These are phyloP conservation scores for Rhizoclosmatium sp. DNA, from an alignment of 192 early-diverging fungal species.

Conservation along the genomic window DNA sequence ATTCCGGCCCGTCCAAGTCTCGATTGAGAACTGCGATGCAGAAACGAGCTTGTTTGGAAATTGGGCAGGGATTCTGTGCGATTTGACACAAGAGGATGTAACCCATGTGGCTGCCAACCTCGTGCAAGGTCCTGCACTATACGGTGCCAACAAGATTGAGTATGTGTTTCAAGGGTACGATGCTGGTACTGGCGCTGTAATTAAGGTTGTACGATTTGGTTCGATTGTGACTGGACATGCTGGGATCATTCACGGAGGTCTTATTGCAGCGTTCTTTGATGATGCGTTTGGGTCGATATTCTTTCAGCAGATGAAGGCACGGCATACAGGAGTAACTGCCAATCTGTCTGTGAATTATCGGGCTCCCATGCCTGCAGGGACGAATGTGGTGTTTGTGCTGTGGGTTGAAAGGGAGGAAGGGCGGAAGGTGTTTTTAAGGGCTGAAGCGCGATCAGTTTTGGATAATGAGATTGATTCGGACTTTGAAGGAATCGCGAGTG, in stretches of 20 bases:
- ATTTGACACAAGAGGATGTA: background rate
- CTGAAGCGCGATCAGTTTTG: slow-evolving; percentile 6
- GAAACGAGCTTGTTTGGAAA: no score
- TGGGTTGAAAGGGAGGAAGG: slow-evolving; percentile 36
- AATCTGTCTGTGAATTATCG: slow-evolving; percentile 40
- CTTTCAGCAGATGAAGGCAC: background rate
- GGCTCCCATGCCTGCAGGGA: slow-evolving; percentile 16
- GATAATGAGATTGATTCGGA: background rate
- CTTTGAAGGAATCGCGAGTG: background rate
- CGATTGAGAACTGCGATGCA: no score
- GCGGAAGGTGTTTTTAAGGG: slow-evolving; percentile 35
- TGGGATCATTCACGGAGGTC: slow-evolving; percentile 38
- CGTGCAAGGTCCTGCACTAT: slow-evolving; percentile 14
- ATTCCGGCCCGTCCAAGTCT: no score
- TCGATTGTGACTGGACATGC: slow-evolving; percentile 22
- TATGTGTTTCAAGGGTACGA: slow-evolving; percentile 12
- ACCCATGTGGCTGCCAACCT: background rate
- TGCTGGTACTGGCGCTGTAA: background rate
- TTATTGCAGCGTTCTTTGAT: slow-evolving; percentile 38
- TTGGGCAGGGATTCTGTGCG: no score
- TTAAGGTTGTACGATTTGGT: slow-evolving; percentile 31
- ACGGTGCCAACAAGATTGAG: slow-evolving; percentile 26
- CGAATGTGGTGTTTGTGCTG: slow-evolving; percentile 19
- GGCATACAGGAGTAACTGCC: slow-evolving; percentile 32
- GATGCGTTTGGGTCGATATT: slow-evolving; percentile 38